phyloP scores from a whole-genome alignment of 1,139 yeast species.

The Protomyces arabidopsidicola region DNA sequence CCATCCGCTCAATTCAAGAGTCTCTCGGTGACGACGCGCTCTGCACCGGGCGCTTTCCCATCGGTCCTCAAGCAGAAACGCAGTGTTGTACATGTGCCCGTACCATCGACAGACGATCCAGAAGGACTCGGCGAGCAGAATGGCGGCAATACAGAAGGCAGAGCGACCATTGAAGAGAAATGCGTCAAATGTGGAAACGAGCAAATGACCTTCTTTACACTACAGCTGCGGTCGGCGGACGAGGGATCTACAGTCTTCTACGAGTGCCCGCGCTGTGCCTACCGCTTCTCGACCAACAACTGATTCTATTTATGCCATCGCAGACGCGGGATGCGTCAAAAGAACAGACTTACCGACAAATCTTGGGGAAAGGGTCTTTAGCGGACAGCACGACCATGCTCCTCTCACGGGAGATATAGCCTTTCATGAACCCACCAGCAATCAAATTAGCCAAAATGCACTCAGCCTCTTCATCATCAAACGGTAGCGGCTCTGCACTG shows the following conservation, averaged over 20 bases:
- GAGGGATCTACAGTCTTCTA: constrained; percentile 76
- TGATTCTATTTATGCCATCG: not conserved
- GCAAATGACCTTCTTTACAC: constrained; percentile 95
- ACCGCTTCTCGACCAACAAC: constrained; percentile 89
- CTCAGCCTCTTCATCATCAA: constrained; percentile 47
- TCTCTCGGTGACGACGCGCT: constrained; percentile 77
- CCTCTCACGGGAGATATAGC: constrained; percentile 75
- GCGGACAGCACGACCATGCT: constrained; percentile 73
- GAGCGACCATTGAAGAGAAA: constrained; percentile 66
- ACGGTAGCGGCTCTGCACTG: not conserved
- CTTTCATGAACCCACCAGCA: constrained; percentile 59
- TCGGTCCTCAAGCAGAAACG: constrained; percentile 72
- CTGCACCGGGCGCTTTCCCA: constrained; percentile 90
- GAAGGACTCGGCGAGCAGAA: constrained; percentile 47
- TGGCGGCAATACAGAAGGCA: constrained; percentile 3
- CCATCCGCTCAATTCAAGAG: constrained; percentile 58
- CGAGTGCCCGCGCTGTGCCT: constrained; percentile 89
- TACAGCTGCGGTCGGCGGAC: constrained; percentile 95
- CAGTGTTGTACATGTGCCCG: constrained; percentile 81
- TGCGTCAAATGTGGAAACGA: constrained; percentile 98
- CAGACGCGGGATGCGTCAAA: not conserved
- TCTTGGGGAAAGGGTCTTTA: constrained; percentile 62
- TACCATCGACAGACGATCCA: constrained; percentile 66
- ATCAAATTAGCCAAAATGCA: constrained; percentile 68
- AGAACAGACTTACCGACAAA: not conserved